Conservation (phyloP, 352 stramenopile species). For the Blastocystis sp. region DNA sequence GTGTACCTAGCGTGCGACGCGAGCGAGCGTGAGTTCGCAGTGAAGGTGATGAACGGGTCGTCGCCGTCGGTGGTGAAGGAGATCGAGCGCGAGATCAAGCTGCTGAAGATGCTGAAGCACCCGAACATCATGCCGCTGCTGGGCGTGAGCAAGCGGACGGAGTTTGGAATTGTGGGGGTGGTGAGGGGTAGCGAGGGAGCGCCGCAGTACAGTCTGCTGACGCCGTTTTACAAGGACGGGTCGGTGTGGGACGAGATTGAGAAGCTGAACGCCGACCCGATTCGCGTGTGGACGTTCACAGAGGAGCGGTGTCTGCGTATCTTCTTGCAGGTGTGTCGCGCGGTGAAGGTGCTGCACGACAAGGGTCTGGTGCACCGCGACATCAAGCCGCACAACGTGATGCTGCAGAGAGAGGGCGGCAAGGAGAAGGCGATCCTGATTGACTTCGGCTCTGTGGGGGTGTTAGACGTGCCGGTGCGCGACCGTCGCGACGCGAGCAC, state of each 20-base stretch:
- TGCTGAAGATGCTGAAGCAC: slow-evolving; percentile 53
- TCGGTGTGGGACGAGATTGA: slow-evolving; percentile 64
- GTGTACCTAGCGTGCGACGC: slow-evolving; percentile 21
- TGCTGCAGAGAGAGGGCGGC: slow-evolving; percentile 35
- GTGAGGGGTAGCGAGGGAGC: slow-evolving; percentile 1
- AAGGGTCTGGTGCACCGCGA: slow-evolving; percentile 67
- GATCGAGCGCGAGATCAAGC: slow-evolving; percentile 62
- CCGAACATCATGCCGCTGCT: slow-evolving; percentile 62
- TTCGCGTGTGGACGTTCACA: slow-evolving; percentile 66
- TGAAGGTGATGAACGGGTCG: slow-evolving; percentile 67
- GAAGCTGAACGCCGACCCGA: slow-evolving; percentile 30
- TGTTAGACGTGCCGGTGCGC: slow-evolving; percentile 29
- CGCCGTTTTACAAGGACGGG: slow-evolving; percentile 39
- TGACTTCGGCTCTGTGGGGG: slow-evolving; percentile 49
- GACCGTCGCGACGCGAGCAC: slow-evolving; percentile 51
- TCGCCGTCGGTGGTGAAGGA: background rate
- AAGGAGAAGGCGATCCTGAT: slow-evolving; percentile 66
- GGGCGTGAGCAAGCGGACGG: slow-evolving; percentile 19
- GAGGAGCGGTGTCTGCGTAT: slow-evolving; percentile 54
- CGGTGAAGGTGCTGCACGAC: slow-evolving; percentile 66
- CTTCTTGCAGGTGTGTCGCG: slow-evolving; percentile 50
- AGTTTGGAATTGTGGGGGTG: background rate
- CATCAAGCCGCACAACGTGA: slow-evolving; percentile 69
- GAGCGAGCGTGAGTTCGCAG: background rate
- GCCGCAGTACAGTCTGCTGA: slow-evolving; percentile 48